Conservation (phyloP, 305 asterid species). For the Rubia peregrina region DNA sequence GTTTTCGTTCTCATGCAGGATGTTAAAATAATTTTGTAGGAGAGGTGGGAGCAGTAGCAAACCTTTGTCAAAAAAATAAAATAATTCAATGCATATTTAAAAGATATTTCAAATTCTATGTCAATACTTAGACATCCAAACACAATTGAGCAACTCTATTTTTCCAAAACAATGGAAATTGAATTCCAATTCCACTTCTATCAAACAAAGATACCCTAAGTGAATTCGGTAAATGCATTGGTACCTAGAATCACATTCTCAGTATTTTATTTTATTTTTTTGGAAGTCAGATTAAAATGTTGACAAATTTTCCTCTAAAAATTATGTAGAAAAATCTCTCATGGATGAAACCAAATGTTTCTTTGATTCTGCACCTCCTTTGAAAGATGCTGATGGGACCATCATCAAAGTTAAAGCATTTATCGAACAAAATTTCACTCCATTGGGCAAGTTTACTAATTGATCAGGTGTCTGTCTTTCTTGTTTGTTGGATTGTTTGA, state of each 20-base stretch:
- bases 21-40: no score
- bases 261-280: neutral
- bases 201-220: neutral
- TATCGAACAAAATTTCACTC: slow-evolving; percentile 24
- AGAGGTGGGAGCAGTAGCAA: no score
- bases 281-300: neutral
- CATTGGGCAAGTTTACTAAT: slow-evolving; percentile 36
- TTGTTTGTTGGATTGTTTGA: slow-evolving; percentile 7
- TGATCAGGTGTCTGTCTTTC: neutral
- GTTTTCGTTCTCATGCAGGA: no score
- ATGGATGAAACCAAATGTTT: slow-evolving; percentile 45
- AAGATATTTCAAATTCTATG: no score
- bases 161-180: neutral
- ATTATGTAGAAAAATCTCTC: neutral
- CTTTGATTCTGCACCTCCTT: slow-evolving; percentile 81
- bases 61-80: no score
- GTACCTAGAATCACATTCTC: neutral
- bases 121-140: no score
- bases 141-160: neutral
- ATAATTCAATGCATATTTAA: no score
- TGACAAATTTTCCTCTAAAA: neutral
- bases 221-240: neutral
- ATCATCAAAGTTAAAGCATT: slow-evolving; percentile 47
- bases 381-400: slow-evolving; percentile 51
- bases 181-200: neutral